Conservation (phyloP, 2,329 filamentous ascomycete species). For the Fonsecaea nubica region DNA sequence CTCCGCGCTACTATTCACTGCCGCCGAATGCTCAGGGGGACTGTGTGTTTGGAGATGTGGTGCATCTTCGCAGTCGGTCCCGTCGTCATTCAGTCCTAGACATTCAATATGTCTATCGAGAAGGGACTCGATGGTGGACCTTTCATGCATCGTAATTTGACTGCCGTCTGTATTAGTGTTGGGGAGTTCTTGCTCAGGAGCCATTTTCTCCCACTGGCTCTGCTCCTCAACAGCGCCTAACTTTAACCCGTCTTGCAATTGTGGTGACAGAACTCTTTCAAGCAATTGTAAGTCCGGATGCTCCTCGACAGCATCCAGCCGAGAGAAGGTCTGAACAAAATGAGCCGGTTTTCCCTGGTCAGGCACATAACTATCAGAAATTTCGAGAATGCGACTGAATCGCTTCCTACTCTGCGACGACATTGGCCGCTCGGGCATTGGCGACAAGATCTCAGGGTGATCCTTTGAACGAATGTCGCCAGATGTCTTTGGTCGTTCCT, state of each 20-base stretch:
- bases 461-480: constrained; percentile 32
- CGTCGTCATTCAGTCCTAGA: constrained; percentile 33
- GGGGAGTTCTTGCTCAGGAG: background rate
- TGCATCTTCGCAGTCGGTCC: background rate
- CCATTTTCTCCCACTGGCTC: background rate
- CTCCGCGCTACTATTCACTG: constrained; percentile 12
- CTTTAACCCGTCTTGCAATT: constrained; percentile 3
- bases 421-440: constrained; percentile 43
- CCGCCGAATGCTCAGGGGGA: background rate
- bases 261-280: constrained; percentile 4
- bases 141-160: constrained; percentile 37
- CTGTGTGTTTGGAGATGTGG: background rate
- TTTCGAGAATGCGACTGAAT: constrained; percentile 44
- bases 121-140: constrained; percentile 40
- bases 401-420: constrained; percentile 42
- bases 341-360: constrained; percentile 17
- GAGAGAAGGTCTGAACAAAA: constrained; percentile 25
- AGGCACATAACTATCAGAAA: constrained; percentile 33
- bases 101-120: constrained; percentile 41
- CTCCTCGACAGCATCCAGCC: constrained; percentile 32
- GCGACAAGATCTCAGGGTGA: constrained; percentile 40
- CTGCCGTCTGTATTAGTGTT: constrained; percentile 9
- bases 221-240: constrained; percentile 4
- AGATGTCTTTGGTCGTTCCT: constrained; percentile 37
- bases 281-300: constrained; percentile 25